Base-by-base conservation (phyloP, 495 filamentous ascomycete species). In the Parathielavia hyrcaniae region DNA sequence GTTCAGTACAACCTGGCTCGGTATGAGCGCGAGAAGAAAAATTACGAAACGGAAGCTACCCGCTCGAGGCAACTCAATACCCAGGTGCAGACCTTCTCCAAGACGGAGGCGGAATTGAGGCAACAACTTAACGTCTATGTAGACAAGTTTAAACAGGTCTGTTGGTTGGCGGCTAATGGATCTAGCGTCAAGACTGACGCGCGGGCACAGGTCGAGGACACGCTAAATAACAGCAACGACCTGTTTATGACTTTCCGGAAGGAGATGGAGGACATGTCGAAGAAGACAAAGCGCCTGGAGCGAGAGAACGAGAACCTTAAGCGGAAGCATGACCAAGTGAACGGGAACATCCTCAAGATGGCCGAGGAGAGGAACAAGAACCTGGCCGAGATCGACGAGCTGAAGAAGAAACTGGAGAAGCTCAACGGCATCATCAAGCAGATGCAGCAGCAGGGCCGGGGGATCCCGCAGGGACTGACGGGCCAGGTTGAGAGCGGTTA, bases 221-320 rank as follows among this genome's bases (percentile, higher is more conserved):
- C 93, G 5, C 79, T 98, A 19, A 98, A 98, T 71, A 97, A 97
- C 71, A 95, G 88, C 71, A 98, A 98, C 77, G 93, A 97, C 70
- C 82, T 98, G 50, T 98, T 97, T 71, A 79, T 97, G 46, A 97
- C 93, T 0, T 98, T 98, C 74, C 86, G 93, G 36, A 97, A 96
- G 75, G 93, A 98, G 73, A 97, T 98, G 95, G 93, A 98, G 73
- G 93, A 97, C 68, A 97, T 97, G 95, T 96, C 91, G 0, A 97
- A 97, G 77, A 97, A 97, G 77, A 97, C 93, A 5, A 97, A 97
- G 71, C 86, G 93, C 16, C 79, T 98, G 26, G 93, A 98, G 70
- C 95, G 96, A 69, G 95, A 98, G 67, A 98, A 98, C 64, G 83
- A 91, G 60, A 86, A 83, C 34, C 83, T 95, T 38, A 95, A 89